Evolutionary conservation across 331 rosid genomes (phyloP), one percentile per base, ranked within the genome.

Genomic region (Rosa hybrid): DNA sequence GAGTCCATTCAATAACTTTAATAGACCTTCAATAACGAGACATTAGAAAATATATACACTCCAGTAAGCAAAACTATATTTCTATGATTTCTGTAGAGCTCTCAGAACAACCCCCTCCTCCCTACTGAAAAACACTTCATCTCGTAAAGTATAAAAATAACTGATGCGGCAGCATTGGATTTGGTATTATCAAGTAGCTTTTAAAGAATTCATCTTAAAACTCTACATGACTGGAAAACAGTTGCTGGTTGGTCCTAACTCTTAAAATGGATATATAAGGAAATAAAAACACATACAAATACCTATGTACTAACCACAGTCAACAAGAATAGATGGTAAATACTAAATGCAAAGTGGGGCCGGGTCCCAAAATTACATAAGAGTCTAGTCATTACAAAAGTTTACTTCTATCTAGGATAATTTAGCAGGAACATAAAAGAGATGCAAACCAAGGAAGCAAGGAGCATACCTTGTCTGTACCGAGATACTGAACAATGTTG

Each of bases 401-500:
- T 25, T 44, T 44, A 63, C 12, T 57, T 44, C 0, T 34, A 34
- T 20, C 45, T 14, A n/a, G 12, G 46, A 44, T 12, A 25, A 62
- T 42, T 17, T 75, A 18, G 42, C 53, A 75, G 9, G 12, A 60
- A 17, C 71, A 50, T 59, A 25, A 60, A 20, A 75, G 30, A 76
- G 50, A 27, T 76, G 46, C 44, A 62, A 76, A 62, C 57, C 72
- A 85, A 59, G 81, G 71, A 64, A 81, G 86, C 71, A 80, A 72
- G 44, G 48, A 21, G 76, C 80, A 76, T 89, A 91, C 99, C 98
- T 81, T 93, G 78, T 88, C 92, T 7, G 98, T 95, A 83, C 97
- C 99, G 50, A 86, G 87, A 87, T 95, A 93, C 83, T 87, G 97
- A 60, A 95, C 99, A 83, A 95, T 93, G 83, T 95, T 95, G 75